These are phyloP conservation scores for Chrysoporthe austroafricana DNA, from an alignment of 2,329 filamentous ascomycete species.

Conservation along the genomic window DNA sequence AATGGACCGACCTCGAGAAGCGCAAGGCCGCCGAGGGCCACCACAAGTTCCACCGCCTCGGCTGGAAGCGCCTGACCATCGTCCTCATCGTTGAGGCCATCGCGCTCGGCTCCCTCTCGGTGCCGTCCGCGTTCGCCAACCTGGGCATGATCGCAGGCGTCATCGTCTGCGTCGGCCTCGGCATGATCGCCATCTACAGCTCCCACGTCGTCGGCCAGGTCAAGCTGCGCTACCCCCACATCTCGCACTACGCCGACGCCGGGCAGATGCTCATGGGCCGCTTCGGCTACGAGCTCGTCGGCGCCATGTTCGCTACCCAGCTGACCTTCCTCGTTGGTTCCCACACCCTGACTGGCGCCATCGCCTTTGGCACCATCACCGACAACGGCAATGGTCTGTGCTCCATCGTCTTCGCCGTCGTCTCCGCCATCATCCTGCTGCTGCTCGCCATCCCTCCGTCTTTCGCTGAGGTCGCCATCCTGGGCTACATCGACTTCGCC, in stretches of 20 bases:
- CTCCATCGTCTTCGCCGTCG: conserved; percentile 49
- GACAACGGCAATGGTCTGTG: conserved; percentile 50
- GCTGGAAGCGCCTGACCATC: conserved; percentile 60
- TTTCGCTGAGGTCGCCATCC: conserved; percentile 53
- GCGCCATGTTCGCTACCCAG: conserved; percentile 64
- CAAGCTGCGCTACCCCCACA: conserved; percentile 56
- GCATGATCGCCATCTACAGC: conserved; percentile 46
- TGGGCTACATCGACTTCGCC: conserved; percentile 59
- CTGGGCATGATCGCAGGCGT: conserved; percentile 55
- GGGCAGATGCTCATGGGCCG: conserved; percentile 64
- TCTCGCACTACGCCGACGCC: conserved; percentile 70
- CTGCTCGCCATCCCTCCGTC: conserved; percentile 51
- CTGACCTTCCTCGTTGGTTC: conserved; percentile 72
- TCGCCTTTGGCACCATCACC: conserved; percentile 69
- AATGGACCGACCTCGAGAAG: conserved; percentile 47
- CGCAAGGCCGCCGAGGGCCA: conserved; percentile 50
- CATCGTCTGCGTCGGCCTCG: conserved; percentile 41
- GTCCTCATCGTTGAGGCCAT: conserved; percentile 62
- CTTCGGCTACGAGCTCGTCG: conserved; percentile 65
- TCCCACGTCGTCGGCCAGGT: conserved; percentile 47
- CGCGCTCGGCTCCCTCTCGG: conserved; percentile 55
- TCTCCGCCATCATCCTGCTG: conserved; percentile 51
- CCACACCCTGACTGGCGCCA: conserved; percentile 72
- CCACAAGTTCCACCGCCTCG: conserved; percentile 56
- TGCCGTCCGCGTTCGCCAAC: conserved; percentile 55